Percentiles rank a stretch among this genome's conserved stretches.
These are phyloP conservation scores for Xylariaceae sp. DNA, from an alignment of 2,329 filamentous ascomycete genomes.

Conservation along the genomic window DNA sequence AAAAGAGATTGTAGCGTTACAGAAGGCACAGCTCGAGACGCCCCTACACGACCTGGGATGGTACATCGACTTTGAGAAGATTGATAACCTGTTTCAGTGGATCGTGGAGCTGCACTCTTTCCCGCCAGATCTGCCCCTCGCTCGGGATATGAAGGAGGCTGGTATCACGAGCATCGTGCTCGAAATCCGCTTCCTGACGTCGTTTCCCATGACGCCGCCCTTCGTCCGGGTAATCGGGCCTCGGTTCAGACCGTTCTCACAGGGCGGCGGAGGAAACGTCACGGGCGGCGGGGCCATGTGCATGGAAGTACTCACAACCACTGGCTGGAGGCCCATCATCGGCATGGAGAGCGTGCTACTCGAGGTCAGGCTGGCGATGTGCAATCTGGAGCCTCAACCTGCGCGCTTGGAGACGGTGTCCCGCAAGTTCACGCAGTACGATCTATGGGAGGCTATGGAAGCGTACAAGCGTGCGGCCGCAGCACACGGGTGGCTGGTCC, in stretches of 20 bases:
- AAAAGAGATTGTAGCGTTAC: conserved; percentile 57
- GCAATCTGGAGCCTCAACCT: conserved; percentile 60
- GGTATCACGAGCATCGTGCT: conserved; percentile 65
- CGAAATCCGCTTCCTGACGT: conserved; percentile 73
- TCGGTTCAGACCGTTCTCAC: conserved; percentile 64
- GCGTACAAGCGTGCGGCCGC: conserved; percentile 66
- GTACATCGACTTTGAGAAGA: conserved; percentile 65
- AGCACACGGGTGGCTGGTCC: conserved; percentile 68
- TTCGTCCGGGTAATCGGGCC: conserved; percentile 81
- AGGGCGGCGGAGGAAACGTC: conserved; percentile 79
- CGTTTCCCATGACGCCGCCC: conserved; percentile 73
- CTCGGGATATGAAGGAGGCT: conserved; percentile 63
- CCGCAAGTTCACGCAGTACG: conserved; percentile 52
- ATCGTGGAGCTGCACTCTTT: conserved; percentile 87
- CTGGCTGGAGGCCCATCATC: conserved; percentile 70
- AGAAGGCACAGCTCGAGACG: conserved; percentile 57
- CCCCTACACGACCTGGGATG: conserved; percentile 68
- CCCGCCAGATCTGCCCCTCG: conserved; percentile 60
- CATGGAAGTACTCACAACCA: conserved; percentile 79
- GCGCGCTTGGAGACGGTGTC: conserved; percentile 55
- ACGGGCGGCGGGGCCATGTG: conserved; percentile 77
- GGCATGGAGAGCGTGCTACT: conserved; percentile 75
- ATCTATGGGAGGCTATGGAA: conserved; percentile 62
- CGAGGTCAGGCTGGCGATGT: conserved; percentile 74
- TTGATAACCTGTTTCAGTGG: conserved; percentile 82